These are phyloP conservation scores for Porodaedalea pini DNA, from an alignment of 1,284 basidiomycete genomes.

Conservation along the genomic window DNA sequence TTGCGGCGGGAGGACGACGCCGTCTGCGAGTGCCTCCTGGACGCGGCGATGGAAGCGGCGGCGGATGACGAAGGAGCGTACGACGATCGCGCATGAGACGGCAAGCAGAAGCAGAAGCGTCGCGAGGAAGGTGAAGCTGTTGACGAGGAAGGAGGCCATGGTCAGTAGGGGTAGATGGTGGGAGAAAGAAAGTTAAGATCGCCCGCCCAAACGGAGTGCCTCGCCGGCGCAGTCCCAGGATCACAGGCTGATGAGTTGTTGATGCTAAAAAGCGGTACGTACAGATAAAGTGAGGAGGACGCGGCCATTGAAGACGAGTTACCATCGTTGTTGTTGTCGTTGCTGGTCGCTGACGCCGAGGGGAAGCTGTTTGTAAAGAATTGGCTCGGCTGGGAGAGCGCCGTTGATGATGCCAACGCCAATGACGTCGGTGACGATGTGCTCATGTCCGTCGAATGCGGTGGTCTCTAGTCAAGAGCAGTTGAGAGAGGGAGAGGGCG, in stretches of 20 bases:
- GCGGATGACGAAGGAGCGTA: conserved; percentile 34
- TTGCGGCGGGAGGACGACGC: conserved; percentile 22
- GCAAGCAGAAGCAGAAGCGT: conserved; percentile 33
- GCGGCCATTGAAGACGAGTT: conserved; percentile 4
- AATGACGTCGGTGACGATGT: conserved; percentile 28
- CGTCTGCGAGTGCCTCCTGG: conserved; percentile 37
- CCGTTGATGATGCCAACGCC: conserved; percentile 30
- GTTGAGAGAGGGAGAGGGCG: too few relatives aligned
- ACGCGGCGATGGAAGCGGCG: conserved; percentile 33
- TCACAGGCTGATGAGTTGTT: too few relatives aligned
- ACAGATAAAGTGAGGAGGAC: conserved; percentile 19
- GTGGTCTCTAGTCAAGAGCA: background rate
- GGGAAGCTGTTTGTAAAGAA: conserved; percentile 34
- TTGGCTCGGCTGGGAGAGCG: conserved; percentile 33
- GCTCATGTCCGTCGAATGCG: background rate
- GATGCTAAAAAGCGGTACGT: too few relatives aligned
- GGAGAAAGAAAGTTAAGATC: too few relatives aligned
- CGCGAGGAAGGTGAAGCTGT: conserved; percentile 27
- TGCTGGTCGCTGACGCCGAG: conserved; percentile 28
- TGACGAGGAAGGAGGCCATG: conserved; percentile 31
- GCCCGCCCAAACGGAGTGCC: too few relatives aligned
- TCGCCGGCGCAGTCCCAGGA: too few relatives aligned
- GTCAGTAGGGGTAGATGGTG: background rate
- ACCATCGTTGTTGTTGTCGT: conserved; percentile 32
- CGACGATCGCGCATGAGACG: conserved; percentile 36